Conservation (phyloP, 495 filamentous ascomycete species). For the Letharia columbiana region DNA sequence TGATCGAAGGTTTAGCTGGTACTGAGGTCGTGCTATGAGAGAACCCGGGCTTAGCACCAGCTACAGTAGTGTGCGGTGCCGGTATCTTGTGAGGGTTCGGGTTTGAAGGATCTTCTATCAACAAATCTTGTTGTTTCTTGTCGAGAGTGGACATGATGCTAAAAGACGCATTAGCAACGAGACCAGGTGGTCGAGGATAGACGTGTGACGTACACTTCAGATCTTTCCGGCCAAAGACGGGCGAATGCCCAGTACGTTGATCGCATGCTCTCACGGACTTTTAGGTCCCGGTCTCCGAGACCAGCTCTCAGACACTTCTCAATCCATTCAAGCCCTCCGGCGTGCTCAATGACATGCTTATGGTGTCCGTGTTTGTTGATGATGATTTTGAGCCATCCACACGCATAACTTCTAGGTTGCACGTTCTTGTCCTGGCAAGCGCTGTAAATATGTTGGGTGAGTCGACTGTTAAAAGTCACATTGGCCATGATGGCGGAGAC, state of each 20-base stretch:
- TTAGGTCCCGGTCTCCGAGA: constrained; percentile 76
- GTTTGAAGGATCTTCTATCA: constrained; percentile 74
- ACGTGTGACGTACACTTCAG: constrained; percentile 52
- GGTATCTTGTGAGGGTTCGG: constrained; percentile 55
- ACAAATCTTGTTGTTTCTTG: constrained; percentile 56
- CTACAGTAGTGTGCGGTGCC: constrained; percentile 31
- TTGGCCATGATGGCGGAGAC: constrained; percentile 67
- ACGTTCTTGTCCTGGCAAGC: constrained; percentile 90
- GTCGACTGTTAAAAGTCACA: constrained; percentile 65
- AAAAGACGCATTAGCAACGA: constrained; percentile 28
- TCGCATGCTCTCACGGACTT: constrained; percentile 75
- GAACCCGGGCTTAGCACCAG: constrained; percentile 45
- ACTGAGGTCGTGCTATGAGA: constrained; percentile 46
- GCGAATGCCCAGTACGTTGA: constrained; percentile 77
- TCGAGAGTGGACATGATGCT: constrained; percentile 72
- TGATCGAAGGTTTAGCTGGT: constrained; percentile 48
- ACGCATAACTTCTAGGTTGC: constrained; percentile 64
- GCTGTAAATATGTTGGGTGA: constrained; percentile 72
- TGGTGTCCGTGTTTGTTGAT: constrained; percentile 69
- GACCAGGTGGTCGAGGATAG: background rate
- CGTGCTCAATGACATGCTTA: constrained; percentile 73
- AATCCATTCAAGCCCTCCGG: constrained; percentile 68
- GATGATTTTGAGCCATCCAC: constrained; percentile 77
- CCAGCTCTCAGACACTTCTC: constrained; percentile 86
- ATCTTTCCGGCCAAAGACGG: constrained; percentile 64